Conservation (phyloP, 345 rosid species). For the Pistacia vera region DNA sequence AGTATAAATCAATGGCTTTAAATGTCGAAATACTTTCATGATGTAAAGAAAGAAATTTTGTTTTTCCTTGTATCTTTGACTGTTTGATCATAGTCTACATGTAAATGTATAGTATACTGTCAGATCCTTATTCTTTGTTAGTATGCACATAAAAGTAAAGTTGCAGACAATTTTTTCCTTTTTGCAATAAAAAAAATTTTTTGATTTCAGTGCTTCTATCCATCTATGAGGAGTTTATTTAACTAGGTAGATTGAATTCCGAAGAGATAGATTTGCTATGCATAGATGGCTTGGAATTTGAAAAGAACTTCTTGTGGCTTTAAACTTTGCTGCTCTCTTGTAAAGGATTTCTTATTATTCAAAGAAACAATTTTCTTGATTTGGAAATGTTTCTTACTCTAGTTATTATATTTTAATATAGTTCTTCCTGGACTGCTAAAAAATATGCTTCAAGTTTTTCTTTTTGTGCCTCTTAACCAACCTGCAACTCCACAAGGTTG, state of each 20-base stretch:
- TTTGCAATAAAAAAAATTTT: background rate
- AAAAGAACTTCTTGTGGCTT: background rate
- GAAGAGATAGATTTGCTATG: background rate
- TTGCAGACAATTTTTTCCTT: background rate
- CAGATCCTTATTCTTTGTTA: background rate
- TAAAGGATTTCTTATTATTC: too few species aligned
- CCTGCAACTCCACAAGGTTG: too few species aligned
- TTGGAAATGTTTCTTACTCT: too few species aligned
- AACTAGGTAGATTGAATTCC: background rate
- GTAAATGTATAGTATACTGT: slow-evolving; percentile 1
- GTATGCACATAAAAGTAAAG: too few species aligned
- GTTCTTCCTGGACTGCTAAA: too few species aligned
- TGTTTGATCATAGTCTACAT: background rate
- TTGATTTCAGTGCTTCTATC: background rate
- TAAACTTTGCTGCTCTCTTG: too few species aligned
- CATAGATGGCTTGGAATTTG: background rate
- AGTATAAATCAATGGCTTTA: background rate
- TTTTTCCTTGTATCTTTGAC: background rate
- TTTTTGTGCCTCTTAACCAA: too few species aligned
- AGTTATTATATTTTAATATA: too few species aligned
- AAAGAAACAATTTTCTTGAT: too few species aligned
- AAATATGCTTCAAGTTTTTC: too few species aligned
- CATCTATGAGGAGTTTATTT: background rate
- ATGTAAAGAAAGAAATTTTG: background rate
- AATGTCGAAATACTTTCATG: background rate